Evolutionary conservation across 2,329 filamentous ascomycete genomes (phyloP), one percentile per base, ranked within the genome.

Genomic region (Fusarium heterosporum): DNA sequence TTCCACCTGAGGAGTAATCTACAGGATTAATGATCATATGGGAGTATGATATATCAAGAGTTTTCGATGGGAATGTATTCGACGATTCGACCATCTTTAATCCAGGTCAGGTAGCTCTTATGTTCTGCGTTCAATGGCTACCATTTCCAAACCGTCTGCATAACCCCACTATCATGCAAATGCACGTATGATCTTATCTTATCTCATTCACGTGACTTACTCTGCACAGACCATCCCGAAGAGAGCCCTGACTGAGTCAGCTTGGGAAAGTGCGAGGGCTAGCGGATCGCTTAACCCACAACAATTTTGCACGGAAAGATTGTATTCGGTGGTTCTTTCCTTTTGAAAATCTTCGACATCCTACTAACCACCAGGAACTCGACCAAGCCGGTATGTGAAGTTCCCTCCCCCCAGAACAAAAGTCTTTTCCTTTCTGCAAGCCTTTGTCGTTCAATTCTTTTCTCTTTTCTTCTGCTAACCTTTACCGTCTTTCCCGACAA

Each of bases 351-450:
- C 47, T 55, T 61, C 64, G 73, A 76, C 68, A 71, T 73, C 68
- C 66, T 73, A 78, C 77, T 79, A 79, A 79, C 77, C 66, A 67
- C 72, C 75, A 78, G 77, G 75, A 77, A 73, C 68, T 71, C 71
- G 73, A 71, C 73, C 64, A 75, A 78, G 71, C 76, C 77, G 78
- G 78, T 80, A 73, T 63, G 78, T 79, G 53, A 48, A 46, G 57
- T 17, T 6, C 60, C 55, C 61, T 51, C 52, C 47, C 58, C 38
- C 22, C 49, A 39, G 34, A 25, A 25, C 25, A n/a, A 42, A 11
- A 41, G 34, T 42, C 34, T 42, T 19, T 19, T 43, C 29, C 28
- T 46, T 41, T 49, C 30, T 34, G 42, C 57, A 61, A 62, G 26
- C 36, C 45, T 17, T 28, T 48, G 36, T 40, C 38, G 22, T 47